These are phyloP conservation scores for Penicilliopsis zonata DNA, from an alignment of 495 filamentous ascomycete genomes.

Conservation along the genomic window DNA sequence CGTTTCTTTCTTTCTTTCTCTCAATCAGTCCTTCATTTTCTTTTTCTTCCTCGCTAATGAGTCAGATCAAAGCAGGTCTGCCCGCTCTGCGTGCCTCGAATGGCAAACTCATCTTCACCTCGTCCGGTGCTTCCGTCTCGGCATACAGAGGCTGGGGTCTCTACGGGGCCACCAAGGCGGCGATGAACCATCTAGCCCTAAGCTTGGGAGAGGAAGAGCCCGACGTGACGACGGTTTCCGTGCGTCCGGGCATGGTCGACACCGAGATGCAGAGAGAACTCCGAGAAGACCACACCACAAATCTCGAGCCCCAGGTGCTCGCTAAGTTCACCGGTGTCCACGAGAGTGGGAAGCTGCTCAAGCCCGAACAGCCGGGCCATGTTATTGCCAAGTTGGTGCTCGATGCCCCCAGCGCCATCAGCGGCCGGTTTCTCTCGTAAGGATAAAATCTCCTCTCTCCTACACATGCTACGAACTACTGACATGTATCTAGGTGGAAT, in stretches of 20 bases:
- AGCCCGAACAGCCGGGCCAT: slow-evolving; percentile 72
- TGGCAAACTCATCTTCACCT: slow-evolving; percentile 62
- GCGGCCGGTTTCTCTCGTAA: slow-evolving; percentile 64
- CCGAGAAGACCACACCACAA: slow-evolving; percentile 51
- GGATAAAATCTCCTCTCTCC: too few species aligned
- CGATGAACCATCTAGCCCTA: slow-evolving; percentile 66
- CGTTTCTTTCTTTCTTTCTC: slow-evolving; percentile 14
- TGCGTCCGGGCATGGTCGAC: slow-evolving; percentile 79
- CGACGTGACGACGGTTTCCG: slow-evolving; percentile 52
- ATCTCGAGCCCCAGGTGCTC: slow-evolving; percentile 53
- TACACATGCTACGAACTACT: slow-evolving; percentile 14
- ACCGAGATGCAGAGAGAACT: slow-evolving; percentile 89
- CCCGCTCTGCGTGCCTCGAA: slow-evolving; percentile 56
- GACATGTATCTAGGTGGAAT: slow-evolving; percentile 53
- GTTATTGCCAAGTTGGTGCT: slow-evolving; percentile 73
- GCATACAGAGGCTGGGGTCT: slow-evolving; percentile 64
- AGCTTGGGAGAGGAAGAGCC: slow-evolving; percentile 73
- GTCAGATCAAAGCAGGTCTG: slow-evolving; percentile 65
- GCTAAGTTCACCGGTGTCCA: slow-evolving; percentile 60
- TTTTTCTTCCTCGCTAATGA: too few species aligned
- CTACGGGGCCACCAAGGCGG: slow-evolving; percentile 83
- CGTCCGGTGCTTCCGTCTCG: slow-evolving; percentile 57
- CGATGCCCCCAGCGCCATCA: slow-evolving; percentile 50
- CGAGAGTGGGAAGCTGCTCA: slow-evolving; percentile 54
- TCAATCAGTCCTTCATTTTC: too few species aligned